Evolutionary conservation across 805 yeast species (phyloP), one percentile per base, ranked within the genome.

Genomic region (Wickerhamomyces silvicola): DNA sequence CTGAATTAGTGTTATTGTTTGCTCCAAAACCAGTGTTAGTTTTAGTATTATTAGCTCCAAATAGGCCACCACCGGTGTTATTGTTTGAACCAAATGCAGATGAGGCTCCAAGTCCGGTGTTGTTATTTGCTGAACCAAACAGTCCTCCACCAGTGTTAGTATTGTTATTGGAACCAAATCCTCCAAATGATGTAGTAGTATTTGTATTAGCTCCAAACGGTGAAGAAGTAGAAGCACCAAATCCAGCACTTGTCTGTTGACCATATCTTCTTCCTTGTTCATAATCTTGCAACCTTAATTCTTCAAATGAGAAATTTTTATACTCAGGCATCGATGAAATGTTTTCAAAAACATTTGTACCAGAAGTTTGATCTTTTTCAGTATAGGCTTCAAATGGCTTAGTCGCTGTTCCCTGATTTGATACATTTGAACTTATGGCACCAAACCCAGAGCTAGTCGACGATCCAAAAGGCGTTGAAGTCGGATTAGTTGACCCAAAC

Each of bases 261-360:
- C 84, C 88, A 41, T 42, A 75, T 38, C 75, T 69, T 50, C 92
- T 69, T 33, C 74, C 75, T 42, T 77, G 82, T 46, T 76, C 75
- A 54, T 92, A 92, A 60, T 92, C 99, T 56, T 81, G 90, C 45
- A 72, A 64, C 52, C 99, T 73, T 57, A 92, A 71, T 54, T 92
- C 98, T 56, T 87, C 97, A 50, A 78, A 72, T 0, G 95, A 83
- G 47, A 58, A 83, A 45, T 78, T 77, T 46, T 70, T 71, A 54
- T 90, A 92, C 56, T 86, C 95, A 5, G 94, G 95, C 97, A 92
- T 88, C 27, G 84, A 72, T 9, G 83, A 65, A 39, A 92, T 81
- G 45, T 76, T 76, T 57, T 90, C 85, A 59, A 66, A 88, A 30
- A 67, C 59, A 34, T 75, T 78, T 14, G 66, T 62, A 6, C 72